phyloP scores from a whole-genome alignment of 2,329 filamentous ascomycete species.

The Gnomoniopsis sp. region DNA sequence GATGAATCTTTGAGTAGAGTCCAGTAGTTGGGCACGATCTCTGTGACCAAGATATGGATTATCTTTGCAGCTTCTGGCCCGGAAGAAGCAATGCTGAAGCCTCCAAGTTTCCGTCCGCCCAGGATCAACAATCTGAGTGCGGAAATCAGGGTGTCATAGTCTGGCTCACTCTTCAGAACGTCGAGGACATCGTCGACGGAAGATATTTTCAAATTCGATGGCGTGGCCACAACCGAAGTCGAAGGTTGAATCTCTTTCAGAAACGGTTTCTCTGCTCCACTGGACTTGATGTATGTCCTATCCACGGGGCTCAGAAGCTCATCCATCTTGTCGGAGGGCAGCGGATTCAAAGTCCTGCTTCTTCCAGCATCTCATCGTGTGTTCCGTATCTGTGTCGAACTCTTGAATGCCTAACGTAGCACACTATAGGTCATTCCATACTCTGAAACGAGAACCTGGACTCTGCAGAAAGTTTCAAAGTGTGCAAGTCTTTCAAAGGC shows the following conservation, averaged over 20 bases:
- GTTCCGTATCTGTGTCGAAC: not conserved
- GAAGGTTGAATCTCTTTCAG: conserved; percentile 33
- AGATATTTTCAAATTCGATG: conserved; percentile 8
- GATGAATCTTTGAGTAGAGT: conserved; percentile 49
- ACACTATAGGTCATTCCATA: not conserved
- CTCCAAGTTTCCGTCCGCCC: conserved; percentile 21
- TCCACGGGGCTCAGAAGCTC: conserved; percentile 52
- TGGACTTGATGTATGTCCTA: conserved; percentile 44
- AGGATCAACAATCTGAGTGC: conserved; percentile 50
- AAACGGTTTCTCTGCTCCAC: conserved; percentile 33
- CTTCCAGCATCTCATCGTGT: not conserved
- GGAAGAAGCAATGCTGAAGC: conserved; percentile 59
- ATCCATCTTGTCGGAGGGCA: conserved; percentile 45
- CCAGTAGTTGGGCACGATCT: conserved; percentile 84
- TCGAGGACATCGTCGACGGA: conserved; percentile 54
- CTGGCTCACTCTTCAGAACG: conserved; percentile 59
- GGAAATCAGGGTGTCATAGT: conserved; percentile 51
- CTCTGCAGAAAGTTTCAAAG: not conserved
- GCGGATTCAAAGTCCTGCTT: not conserved
- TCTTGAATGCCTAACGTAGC: no score
- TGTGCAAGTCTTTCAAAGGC: not conserved
- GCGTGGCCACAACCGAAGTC: conserved; percentile 1
- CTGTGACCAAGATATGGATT: conserved; percentile 68
- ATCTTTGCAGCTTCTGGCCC: conserved; percentile 70
- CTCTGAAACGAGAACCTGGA: not conserved